These are phyloP conservation scores for Aspergillus floridensis DNA, from an alignment of 2,329 filamentous ascomycete species.

Conservation along the genomic window DNA sequence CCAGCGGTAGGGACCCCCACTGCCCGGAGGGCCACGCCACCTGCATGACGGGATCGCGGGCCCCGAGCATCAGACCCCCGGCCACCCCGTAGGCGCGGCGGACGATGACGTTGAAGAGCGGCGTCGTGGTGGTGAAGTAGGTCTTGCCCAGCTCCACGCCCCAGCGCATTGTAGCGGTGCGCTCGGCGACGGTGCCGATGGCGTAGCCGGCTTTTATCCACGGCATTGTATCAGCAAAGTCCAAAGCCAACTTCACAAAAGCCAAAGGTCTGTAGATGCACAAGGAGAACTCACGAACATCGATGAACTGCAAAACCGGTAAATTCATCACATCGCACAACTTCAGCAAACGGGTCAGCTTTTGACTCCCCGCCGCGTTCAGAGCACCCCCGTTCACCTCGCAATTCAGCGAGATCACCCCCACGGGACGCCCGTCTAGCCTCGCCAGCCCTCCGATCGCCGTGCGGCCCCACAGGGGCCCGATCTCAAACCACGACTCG, in stretches of 20 bases:
- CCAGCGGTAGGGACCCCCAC: slow-evolving; percentile 62
- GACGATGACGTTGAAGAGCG: slow-evolving; percentile 63
- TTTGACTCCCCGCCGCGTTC: slow-evolving; percentile 60
- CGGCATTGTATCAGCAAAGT: too few species aligned
- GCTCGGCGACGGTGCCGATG: slow-evolving; percentile 62
- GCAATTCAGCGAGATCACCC: slow-evolving; percentile 60
- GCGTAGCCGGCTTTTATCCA: slow-evolving; percentile 53
- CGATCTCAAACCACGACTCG: slow-evolving; percentile 63
- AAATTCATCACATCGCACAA: slow-evolving; percentile 66
- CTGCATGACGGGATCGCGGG: slow-evolving; percentile 58
- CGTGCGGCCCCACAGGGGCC: slow-evolving; percentile 60
- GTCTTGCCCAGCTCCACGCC: slow-evolving; percentile 60
- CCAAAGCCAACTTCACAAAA: too few species aligned
- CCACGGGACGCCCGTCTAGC: slow-evolving; percentile 56
- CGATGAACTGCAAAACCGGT: slow-evolving; percentile 62
- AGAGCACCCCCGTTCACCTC: slow-evolving; percentile 62
- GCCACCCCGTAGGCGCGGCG: slow-evolving; percentile 63
- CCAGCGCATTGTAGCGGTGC: slow-evolving; percentile 63
- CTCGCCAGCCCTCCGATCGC: slow-evolving; percentile 61
- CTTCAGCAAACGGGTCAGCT: slow-evolving; percentile 60
- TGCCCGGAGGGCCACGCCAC: slow-evolving; percentile 64
- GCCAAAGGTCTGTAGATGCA: too few species aligned
- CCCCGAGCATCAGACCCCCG: slow-evolving; percentile 63
- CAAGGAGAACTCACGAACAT: slow-evolving; percentile 48
- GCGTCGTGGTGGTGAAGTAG: slow-evolving; percentile 62